Evolutionary conservation across 768 basidiomycete genomes (phyloP).

Genomic region (Kwoniella botswanensis): DNA sequence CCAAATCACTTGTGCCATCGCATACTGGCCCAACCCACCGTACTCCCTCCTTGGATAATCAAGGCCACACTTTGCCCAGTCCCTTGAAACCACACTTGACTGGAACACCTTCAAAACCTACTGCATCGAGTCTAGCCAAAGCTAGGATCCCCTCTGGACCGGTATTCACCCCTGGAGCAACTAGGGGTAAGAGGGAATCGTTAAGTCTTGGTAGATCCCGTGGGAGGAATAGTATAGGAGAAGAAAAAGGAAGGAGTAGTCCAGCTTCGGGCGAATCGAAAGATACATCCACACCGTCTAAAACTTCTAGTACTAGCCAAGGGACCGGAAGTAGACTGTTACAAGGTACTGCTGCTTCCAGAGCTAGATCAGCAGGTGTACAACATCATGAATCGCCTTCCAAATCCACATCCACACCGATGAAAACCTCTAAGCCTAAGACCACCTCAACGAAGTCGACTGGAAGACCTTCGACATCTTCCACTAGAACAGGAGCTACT

Average conservation of each 20-base stretch:
- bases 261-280: background rate
- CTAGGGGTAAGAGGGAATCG: constrained; percentile 11
- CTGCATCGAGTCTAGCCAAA: constrained; percentile 48
- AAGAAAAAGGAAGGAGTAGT: constrained; percentile 5
- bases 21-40: constrained; percentile 28
- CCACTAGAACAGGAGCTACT: background rate
- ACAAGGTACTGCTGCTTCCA: constrained; percentile 50
- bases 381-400: constrained; percentile 19
- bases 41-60: constrained; percentile 1
- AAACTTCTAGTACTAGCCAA: constrained; percentile 1
- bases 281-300: constrained; percentile 4
- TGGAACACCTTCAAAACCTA: constrained; percentile 48
- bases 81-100: constrained; percentile 49
- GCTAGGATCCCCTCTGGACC: constrained; percentile 27
- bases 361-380: constrained; percentile 36
- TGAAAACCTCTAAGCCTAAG: background rate
- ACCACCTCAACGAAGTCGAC: background rate
- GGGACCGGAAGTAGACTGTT: constrained; percentile 31
- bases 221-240: background rate
- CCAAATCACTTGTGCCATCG: constrained; percentile 34
- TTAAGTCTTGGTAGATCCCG: constrained; percentile 8
- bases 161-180: background rate
- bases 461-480: background rate
- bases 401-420: background rate
- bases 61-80: constrained; percentile 6